A percentile compares a stretch with the other conserved stretches of the same genome.
These are phyloP conservation scores for Ophiostoma piceae DNA, from an alignment of 2,329 filamentous ascomycete species.

Conservation along the genomic window DNA sequence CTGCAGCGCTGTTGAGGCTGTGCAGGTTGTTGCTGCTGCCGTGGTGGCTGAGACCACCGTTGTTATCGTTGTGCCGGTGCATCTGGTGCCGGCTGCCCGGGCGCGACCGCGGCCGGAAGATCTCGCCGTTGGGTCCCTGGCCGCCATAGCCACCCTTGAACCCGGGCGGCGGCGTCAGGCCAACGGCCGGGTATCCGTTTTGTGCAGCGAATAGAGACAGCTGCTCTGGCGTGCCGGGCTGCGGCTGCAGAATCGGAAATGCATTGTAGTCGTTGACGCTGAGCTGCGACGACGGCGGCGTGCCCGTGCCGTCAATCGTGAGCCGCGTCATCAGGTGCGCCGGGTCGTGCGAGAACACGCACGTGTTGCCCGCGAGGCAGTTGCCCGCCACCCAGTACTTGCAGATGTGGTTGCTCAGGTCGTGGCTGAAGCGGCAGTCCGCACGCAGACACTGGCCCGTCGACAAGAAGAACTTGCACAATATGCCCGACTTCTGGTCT, in stretches of 20 bases:
- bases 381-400: slow-evolving; percentile 99
- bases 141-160: slow-evolving; percentile 52
- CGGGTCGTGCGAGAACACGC: slow-evolving; percentile 96
- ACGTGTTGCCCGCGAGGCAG: slow-evolving; percentile 87
- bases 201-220: slow-evolving; percentile 49
- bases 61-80: slow-evolving; percentile 42
- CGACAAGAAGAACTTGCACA: slow-evolving; percentile 96
- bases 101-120: slow-evolving; percentile 70
- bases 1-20: neutral
- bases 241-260: slow-evolving; percentile 74
- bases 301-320: slow-evolving; percentile 62
- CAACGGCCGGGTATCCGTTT: slow-evolving; percentile 49
- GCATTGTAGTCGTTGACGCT: slow-evolving; percentile 70
- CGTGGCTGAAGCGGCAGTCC: slow-evolving; percentile 95
- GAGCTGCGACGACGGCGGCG: slow-evolving; percentile 59
- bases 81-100: slow-evolving; percentile 74
- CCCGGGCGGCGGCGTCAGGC: slow-evolving; percentile 62
- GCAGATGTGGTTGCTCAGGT: slow-evolving; percentile 93
- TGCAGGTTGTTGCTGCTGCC: slow-evolving; percentile 5
- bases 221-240: slow-evolving; percentile 55
- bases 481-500: slow-evolving; percentile 74
- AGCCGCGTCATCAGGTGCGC: slow-evolving; percentile 79
- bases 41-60: neutral
- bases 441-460: slow-evolving; percentile 93
- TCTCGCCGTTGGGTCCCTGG: slow-evolving; percentile 41